A percentile compares a stretch with the other conserved stretches of the same genome.
These are phyloP conservation scores for Spirogloea muscicola DNA, from an alignment of 139 green algal genomes.

Conservation along the genomic window DNA sequence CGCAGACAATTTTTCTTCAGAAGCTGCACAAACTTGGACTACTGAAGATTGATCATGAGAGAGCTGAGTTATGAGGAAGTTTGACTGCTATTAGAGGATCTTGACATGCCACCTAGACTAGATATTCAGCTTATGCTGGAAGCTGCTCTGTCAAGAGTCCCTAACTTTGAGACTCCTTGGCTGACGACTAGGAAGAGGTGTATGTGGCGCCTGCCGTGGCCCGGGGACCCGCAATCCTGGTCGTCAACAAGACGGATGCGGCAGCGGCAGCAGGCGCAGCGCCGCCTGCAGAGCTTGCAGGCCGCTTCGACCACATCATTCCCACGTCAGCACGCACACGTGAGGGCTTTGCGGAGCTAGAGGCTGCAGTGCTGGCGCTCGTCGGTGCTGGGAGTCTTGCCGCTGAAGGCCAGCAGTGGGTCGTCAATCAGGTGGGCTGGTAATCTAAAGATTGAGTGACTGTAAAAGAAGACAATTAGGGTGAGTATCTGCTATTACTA, in stretches of 20 bases:
- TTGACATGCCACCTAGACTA: no score
- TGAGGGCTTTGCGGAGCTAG: slow-evolving; percentile 63
- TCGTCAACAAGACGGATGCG: slow-evolving; percentile 85
- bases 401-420: slow-evolving; percentile 70
- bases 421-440: slow-evolving; percentile 72
- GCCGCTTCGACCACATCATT: slow-evolving; percentile 53
- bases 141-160: no score
- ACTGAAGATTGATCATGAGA: no score
- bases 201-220: no score
- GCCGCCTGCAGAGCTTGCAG: slow-evolving; percentile 25
- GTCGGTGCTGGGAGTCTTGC: slow-evolving; percentile 19
- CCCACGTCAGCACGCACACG: slow-evolving; percentile 61
- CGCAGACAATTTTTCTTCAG: no score
- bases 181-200: no score
- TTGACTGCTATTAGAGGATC: no score
- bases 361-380: slow-evolving; percentile 50
- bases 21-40: no score
- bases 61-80: no score
- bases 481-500: no score
- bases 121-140: no score
- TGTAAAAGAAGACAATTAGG: neutral
- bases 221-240: slow-evolving; percentile 62
- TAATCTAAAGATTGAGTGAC: neutral
- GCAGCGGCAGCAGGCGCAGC: neutral
- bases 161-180: no score